Evolutionary conservation across 164 flowering plant genomes (phyloP).

Genomic region (Piper betle): DNA sequence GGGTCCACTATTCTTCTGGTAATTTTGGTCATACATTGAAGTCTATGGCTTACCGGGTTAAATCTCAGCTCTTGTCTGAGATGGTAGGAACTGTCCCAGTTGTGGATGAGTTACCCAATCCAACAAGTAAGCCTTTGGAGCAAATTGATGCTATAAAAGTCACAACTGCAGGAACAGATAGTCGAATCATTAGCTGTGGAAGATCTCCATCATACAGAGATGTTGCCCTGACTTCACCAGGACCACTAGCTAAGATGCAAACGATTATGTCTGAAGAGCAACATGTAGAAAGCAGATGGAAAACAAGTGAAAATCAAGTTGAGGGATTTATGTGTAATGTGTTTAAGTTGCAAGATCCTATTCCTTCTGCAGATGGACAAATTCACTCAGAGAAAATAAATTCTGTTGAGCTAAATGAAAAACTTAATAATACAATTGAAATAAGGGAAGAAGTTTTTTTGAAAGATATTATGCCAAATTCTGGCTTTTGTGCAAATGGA

Average conservation of each 20-base stretch:
- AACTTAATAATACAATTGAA: slow-evolving; percentile 11
- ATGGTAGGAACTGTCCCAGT: slow-evolving; percentile 17
- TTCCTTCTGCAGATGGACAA: slow-evolving; percentile 11
- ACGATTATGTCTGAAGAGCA: slow-evolving; percentile 25
- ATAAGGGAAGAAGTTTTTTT: slow-evolving; percentile 11
- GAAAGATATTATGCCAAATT: slow-evolving; percentile 10
- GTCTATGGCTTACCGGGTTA: slow-evolving; percentile 80
- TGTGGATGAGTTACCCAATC: slow-evolving; percentile 18
- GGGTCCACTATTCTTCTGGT: slow-evolving; percentile 29
- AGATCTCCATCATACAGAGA: slow-evolving; percentile 98
- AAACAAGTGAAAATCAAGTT: slow-evolving; percentile 14
- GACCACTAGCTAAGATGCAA: slow-evolving; percentile 56
- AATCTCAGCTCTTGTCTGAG: slow-evolving; percentile 51
- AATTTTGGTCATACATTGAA: slow-evolving; percentile 70
- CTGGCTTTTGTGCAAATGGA: slow-evolving; percentile 14
- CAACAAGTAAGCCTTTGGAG: slow-evolving; percentile 20
- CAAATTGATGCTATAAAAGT: slow-evolving; percentile 13
- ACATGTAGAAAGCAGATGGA: slow-evolving; percentile 16
- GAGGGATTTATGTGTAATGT: slow-evolving; percentile 11
- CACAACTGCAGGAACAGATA: slow-evolving; percentile 16
- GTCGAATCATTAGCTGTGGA: slow-evolving; percentile 47
- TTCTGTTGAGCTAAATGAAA: slow-evolving; percentile 15
- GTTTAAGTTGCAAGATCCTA: slow-evolving; percentile 12
- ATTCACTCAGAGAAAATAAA: slow-evolving; percentile 14
- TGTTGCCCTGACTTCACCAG: slow-evolving; percentile 94